Evolutionary conservation across 2,329 filamentous ascomycete genomes (phyloP).

Genomic region (Blastomyces percursus): DNA sequence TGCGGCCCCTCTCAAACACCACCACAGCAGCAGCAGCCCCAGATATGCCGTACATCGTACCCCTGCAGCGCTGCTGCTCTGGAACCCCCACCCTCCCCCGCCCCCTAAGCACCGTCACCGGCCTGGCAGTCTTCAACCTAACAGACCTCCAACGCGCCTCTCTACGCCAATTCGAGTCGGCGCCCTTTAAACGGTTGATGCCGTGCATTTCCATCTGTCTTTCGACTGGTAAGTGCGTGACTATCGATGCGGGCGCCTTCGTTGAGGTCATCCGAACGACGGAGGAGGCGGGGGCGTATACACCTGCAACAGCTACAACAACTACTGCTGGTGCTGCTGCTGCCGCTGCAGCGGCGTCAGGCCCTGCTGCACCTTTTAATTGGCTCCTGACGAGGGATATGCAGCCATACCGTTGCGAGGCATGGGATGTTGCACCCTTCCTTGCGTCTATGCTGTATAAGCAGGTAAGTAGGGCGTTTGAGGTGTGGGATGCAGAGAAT

Average conservation of each 20-base stretch:
- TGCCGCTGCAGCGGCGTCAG: neutral
- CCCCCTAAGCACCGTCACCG: constrained; percentile 7
- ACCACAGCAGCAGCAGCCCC: too few relatives aligned
- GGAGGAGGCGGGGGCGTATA: too few relatives aligned
- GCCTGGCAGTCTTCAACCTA: constrained; percentile 22
- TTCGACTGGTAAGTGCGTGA: constrained; percentile 11
- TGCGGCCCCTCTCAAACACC: neutral
- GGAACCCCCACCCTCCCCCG: too few relatives aligned
- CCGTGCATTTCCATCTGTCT: constrained; percentile 17
- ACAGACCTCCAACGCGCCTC: constrained; percentile 16
- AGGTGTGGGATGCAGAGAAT: neutral
- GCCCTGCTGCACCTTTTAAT: too few relatives aligned
- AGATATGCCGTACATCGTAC: neutral
- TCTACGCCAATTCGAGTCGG: constrained; percentile 20
- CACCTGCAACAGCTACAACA: neutral
- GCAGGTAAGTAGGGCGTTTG: neutral
- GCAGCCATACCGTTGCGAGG: neutral
- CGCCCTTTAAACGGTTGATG: constrained; percentile 13
- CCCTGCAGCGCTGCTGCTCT: neutral
- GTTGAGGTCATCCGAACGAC: neutral
- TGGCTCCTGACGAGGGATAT: neutral
- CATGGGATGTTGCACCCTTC: neutral
- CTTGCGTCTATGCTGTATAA: neutral
- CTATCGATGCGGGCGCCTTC: constrained; percentile 21
- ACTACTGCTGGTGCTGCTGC: neutral